Evolutionary conservation across 139 green algal genomes (phyloP), one percentile per base, ranked within the genome.

Genomic region (Eudorina sp.): DNA sequence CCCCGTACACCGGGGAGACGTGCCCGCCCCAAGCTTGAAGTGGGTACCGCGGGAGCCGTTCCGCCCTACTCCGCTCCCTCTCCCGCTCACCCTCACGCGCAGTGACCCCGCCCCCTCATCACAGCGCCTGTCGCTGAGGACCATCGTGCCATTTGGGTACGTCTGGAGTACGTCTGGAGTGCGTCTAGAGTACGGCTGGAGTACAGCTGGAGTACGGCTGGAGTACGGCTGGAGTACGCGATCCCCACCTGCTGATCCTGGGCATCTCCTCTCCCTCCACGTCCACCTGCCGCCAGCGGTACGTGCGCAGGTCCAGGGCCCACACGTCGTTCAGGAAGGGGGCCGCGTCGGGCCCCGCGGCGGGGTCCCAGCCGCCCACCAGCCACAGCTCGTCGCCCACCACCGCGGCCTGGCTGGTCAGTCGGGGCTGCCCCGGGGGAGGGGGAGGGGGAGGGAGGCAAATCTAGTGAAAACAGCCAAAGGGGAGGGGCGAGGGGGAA

Each of bases 281-380:
- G 1, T 75, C 60, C 31, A 88, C 64, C 82, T 43, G 64, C 27
- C n/a, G 18, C 80, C 80, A 86, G 16, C 19, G 7, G 29, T 53
- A 66, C 13, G 43, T 86, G 5, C 43, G 29, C 62, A 86, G 66
- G 36, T 88, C 64, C 46, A 88, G 66, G 5, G 29, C 25, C 82
- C 82, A 88, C 46, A 88, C 82, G 82, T 88, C 82, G 48, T 88
- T 88, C 2, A 88, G 66, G 46, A 88, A 79, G 19, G 40, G 80
- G 0, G 60, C n/a, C 41, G 16, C 14, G n/a, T 25, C 58, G 19
- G n/a, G 43, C 27, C 40, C 2, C 31, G 25, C 25, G 27, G 78
- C 40, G 53, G 80, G 80, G 80, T 86, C 31, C 80, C 80, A 86
- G 27, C 80, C 80, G 38, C 36, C 80, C 80, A 86, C 41, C 60